Conservation (phyloP, 1,284 basidiomycete genomes). For the Leccinum pseudoinsigne region DNA sequence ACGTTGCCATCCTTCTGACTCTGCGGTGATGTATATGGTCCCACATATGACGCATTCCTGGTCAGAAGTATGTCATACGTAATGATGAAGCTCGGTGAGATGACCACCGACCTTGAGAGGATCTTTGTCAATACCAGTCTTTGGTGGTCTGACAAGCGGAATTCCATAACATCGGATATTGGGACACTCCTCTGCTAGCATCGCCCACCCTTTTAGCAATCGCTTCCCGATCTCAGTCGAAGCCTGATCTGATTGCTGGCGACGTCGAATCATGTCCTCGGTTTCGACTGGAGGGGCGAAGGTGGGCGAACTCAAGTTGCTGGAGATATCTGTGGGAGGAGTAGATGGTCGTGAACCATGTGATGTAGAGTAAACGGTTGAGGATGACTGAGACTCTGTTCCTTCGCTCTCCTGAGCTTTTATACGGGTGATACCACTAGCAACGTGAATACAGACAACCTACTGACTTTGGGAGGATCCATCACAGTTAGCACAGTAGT, state of each 20-base stretch:
- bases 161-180: conserved; percentile 66
- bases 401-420: conserved; percentile 25
- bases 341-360: conserved; percentile 63
- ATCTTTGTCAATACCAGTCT: conserved; percentile 55
- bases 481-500: conserved; percentile 67
- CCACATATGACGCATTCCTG: conserved; percentile 82
- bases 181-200: conserved; percentile 81
- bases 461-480: conserved; percentile 36
- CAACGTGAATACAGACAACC: conserved; percentile 1
- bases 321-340: conserved; percentile 71
- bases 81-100: conserved; percentile 8
- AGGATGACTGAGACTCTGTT: conserved; percentile 38
- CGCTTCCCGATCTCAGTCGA: conserved; percentile 75
- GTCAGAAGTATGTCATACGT: conserved; percentile 10
- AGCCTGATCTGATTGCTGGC: conserved; percentile 78
- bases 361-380: conserved; percentile 49
- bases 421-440: conserved; percentile 11
- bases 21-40: conserved; percentile 58
- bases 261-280: conserved; percentile 60
- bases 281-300: conserved; percentile 63
- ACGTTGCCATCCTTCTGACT: conserved; percentile 49
- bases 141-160: conserved; percentile 74
- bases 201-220: conserved; percentile 79
- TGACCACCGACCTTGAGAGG: conserved; percentile 54
- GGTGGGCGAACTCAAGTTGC: conserved; percentile 55